phyloP scores from a whole-genome alignment of 2,329 filamentous ascomycete species.

The Leptographium flavum region DNA sequence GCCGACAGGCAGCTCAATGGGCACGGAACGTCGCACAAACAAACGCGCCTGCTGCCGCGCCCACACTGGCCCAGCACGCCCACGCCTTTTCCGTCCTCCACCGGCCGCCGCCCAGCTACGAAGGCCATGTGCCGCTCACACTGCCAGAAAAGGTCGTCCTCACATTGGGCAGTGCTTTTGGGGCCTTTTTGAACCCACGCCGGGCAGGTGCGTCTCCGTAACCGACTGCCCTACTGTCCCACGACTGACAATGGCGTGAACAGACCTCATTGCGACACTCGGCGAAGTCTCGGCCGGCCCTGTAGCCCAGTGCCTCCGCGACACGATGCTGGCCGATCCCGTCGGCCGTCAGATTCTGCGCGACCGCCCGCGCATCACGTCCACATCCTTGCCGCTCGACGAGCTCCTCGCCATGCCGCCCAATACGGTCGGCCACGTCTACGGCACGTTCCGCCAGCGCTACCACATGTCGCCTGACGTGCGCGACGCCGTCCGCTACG shows the following conservation, averaged over 20 bases:
- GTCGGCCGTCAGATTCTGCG: slow-evolving; percentile 86
- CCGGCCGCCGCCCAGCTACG: slow-evolving; percentile 76
- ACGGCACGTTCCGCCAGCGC: slow-evolving; percentile 81
- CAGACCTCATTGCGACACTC: slow-evolving; percentile 86
- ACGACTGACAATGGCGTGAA: not conserved
- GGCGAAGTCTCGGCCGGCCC: slow-evolving; percentile 90
- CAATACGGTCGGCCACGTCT: slow-evolving; percentile 66
- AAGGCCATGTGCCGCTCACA: slow-evolving; percentile 83
- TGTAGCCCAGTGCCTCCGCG: slow-evolving; percentile 81
- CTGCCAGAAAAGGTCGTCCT: slow-evolving; percentile 60
- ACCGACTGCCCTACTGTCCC: not conserved
- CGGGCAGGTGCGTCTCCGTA: slow-evolving; percentile 46
- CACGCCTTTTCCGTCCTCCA: slow-evolving; percentile 63
- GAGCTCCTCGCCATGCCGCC: slow-evolving; percentile 57
- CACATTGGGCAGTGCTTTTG: slow-evolving; percentile 47
- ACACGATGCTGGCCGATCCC: slow-evolving; percentile 73
- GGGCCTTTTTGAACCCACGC: slow-evolving; percentile 58
- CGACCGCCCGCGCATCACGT: slow-evolving; percentile 78
- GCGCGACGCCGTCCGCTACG: slow-evolving; percentile 66
- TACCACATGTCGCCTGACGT: slow-evolving; percentile 92
- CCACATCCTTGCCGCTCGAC: slow-evolving; percentile 50
- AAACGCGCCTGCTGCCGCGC: not conserved
- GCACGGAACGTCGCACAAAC: too few relatives aligned
- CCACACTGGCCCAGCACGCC: not conserved
- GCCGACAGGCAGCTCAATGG: not conserved